Conservation (phyloP, 2,329 filamentous ascomycete genomes). For the Cytospora chrysosperma region DNA sequence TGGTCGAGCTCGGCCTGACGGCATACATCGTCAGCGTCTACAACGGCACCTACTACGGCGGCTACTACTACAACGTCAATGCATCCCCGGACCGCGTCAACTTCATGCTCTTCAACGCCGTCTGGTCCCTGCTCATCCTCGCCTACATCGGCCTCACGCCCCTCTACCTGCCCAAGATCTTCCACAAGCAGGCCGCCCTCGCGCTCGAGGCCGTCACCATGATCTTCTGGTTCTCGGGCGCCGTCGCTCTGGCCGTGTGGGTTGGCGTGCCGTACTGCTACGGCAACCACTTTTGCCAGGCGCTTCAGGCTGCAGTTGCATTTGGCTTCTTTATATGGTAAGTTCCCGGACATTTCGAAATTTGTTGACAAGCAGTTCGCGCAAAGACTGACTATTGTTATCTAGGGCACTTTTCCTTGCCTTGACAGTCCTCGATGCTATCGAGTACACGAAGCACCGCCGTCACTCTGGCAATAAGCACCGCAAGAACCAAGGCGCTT, state of each 20-base stretch:
- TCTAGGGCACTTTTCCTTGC: slow-evolving; percentile 48
- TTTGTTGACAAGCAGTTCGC: no score
- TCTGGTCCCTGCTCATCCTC: slow-evolving; percentile 74
- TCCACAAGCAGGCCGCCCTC: slow-evolving; percentile 65
- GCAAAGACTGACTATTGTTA: not conserved
- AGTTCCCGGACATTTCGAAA: no score
- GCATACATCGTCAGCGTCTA: slow-evolving; percentile 60
- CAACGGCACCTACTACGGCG: slow-evolving; percentile 37
- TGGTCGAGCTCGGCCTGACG: slow-evolving; percentile 74
- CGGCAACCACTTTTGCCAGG: slow-evolving; percentile 53
- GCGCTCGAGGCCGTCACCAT: slow-evolving; percentile 70
- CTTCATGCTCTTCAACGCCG: slow-evolving; percentile 76
- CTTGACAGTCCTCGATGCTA: slow-evolving; percentile 46
- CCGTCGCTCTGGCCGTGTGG: slow-evolving; percentile 71
- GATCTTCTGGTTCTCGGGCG: slow-evolving; percentile 88
- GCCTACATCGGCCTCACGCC: slow-evolving; percentile 69
- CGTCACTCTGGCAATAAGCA: slow-evolving; percentile 31
- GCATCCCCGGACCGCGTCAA: slow-evolving; percentile 57
- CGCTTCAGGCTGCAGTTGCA: slow-evolving; percentile 61
- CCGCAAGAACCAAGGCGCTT: slow-evolving; percentile 26
- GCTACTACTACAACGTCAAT: slow-evolving; percentile 19
- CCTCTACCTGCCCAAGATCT: slow-evolving; percentile 57
- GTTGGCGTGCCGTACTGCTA: slow-evolving; percentile 58
- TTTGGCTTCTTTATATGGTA: slow-evolving; percentile 66
- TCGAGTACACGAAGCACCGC: slow-evolving; percentile 44